A percentile compares a stretch with the other conserved stretches of the same genome.
phyloP scores from a whole-genome alignment of 176 grass and related monocot species.

The Chrysopogon serrulatus region DNA sequence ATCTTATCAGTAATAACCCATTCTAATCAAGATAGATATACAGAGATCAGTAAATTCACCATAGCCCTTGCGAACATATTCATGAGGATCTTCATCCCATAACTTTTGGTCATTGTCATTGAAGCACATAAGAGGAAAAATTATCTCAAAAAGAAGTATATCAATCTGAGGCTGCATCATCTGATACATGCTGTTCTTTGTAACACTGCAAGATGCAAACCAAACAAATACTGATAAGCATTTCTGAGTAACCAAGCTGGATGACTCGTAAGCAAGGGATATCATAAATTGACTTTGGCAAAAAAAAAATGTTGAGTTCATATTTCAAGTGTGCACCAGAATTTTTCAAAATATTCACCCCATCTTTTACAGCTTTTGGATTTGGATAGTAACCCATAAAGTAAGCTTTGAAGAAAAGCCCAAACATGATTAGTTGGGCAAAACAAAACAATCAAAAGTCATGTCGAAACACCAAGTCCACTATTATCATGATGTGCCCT shows the following conservation, averaged over 20 bases:
- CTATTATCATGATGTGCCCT: background rate
- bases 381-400: background rate
- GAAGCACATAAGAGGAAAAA: conserved; percentile 98
- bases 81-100: conserved; percentile 97
- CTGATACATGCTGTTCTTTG: conserved; percentile 92
- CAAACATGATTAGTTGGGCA: background rate
- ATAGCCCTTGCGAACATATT: conserved; percentile 97
- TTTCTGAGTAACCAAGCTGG: background rate
- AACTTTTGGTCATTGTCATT: conserved; percentile 90
- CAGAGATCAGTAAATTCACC: conserved; percentile 44
- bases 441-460: conserved; percentile 22
- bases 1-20: conserved; percentile 7
- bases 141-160: conserved; percentile 86
- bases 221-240: background rate
- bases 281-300: background rate
- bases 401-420: background rate
- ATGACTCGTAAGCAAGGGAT: background rate
- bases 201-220: conserved; percentile 61
- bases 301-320: background rate
- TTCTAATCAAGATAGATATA: conserved; percentile 1
- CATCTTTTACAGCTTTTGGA: background rate
- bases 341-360: background rate
- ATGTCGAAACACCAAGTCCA: background rate
- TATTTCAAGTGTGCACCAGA: background rate
- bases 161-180: conserved; percentile 89